These are phyloP conservation scores for Ascochyta fabae DNA, from an alignment of 2,329 filamentous ascomycete species.

Conservation along the genomic window DNA sequence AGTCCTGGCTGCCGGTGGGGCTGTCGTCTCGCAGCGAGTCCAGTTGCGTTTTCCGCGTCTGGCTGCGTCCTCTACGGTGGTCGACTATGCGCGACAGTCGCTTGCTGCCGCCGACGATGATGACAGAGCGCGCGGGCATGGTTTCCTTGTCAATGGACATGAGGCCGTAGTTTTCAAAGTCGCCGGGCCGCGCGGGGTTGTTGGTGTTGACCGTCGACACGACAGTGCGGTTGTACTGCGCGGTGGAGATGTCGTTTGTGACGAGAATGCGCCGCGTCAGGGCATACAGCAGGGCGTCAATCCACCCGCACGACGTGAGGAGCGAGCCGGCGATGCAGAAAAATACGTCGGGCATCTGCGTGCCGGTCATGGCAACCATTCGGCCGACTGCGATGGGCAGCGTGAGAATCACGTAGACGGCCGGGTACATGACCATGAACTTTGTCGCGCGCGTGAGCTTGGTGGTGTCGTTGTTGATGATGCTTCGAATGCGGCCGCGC, in stretches of 20 bases:
- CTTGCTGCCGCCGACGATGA: constrained; percentile 44
- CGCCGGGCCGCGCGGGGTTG: constrained; percentile 35
- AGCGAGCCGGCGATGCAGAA: constrained; percentile 67
- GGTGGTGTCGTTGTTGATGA: constrained; percentile 43
- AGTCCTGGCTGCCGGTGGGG: constrained; percentile 43
- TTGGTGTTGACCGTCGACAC: constrained; percentile 27
- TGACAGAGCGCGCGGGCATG: constrained; percentile 38
- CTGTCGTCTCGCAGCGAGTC: constrained; percentile 31
- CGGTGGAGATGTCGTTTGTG: constrained; percentile 38
- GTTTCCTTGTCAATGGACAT: constrained; percentile 41
- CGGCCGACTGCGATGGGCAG: constrained; percentile 63
- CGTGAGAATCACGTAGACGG: constrained; percentile 71
- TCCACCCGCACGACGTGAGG: constrained; percentile 58
- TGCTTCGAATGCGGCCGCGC: constrained; percentile 52
- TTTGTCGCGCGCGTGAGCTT: constrained; percentile 53
- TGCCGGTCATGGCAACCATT: constrained; percentile 48
- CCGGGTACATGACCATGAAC: constrained; percentile 68
- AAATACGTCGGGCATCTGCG: constrained; percentile 57
- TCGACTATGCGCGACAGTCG: constrained; percentile 40
- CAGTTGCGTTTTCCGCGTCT: constrained; percentile 18
- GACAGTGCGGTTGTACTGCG: constrained; percentile 32
- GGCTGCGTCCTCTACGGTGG: constrained; percentile 29
- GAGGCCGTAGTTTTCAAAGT: constrained; percentile 35
- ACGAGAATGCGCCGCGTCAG: constrained; percentile 51
- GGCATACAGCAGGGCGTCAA: constrained; percentile 53